Conservation (phyloP, 2,329 filamentous ascomycete species). For the Macrophomina tecta region DNA sequence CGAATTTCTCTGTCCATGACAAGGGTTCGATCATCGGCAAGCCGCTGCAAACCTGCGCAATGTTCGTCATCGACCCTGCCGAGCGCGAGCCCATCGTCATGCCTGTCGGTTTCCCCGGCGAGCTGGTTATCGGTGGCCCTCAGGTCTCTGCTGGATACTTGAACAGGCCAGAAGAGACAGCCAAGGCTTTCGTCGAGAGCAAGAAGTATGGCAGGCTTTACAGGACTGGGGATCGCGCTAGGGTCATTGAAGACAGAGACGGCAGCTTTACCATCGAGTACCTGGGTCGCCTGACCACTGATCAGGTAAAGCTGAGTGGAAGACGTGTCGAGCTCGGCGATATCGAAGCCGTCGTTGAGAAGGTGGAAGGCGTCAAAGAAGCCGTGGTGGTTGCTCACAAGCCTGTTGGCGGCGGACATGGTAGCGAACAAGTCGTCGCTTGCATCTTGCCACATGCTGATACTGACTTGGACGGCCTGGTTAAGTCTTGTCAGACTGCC, state of each 20-base stretch:
- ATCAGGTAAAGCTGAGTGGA: slow-evolving; percentile 81
- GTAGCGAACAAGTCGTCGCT: slow-evolving; percentile 23
- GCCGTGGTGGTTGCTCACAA: slow-evolving; percentile 42
- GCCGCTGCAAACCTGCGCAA: slow-evolving; percentile 76
- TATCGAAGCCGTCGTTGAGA: slow-evolving; percentile 31
- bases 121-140: slow-evolving; percentile 76
- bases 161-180: slow-evolving; percentile 65
- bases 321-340: slow-evolving; percentile 77
- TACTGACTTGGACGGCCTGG: slow-evolving; percentile 32
- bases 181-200: slow-evolving; percentile 42
- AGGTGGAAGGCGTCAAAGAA: slow-evolving; percentile 54
- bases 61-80: slow-evolving; percentile 63
- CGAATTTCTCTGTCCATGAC: slow-evolving; percentile 62
- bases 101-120: slow-evolving; percentile 57
- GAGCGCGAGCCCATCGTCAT: slow-evolving; percentile 42
- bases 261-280: slow-evolving; percentile 72
- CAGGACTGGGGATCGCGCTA: slow-evolving; percentile 78
- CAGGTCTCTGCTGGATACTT: slow-evolving; percentile 80
- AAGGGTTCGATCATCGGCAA: slow-evolving; percentile 77
- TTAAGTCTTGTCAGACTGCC: not conserved
- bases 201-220: slow-evolving; percentile 67
- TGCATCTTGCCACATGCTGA: slow-evolving; percentile 12
- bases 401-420: slow-evolving; percentile 31
- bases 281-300: slow-evolving; percentile 74
- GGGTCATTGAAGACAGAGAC: slow-evolving; percentile 57